These are phyloP conservation scores for Xylaria grammica DNA, from an alignment of 495 filamentous ascomycete species.

Conservation along the genomic window DNA sequence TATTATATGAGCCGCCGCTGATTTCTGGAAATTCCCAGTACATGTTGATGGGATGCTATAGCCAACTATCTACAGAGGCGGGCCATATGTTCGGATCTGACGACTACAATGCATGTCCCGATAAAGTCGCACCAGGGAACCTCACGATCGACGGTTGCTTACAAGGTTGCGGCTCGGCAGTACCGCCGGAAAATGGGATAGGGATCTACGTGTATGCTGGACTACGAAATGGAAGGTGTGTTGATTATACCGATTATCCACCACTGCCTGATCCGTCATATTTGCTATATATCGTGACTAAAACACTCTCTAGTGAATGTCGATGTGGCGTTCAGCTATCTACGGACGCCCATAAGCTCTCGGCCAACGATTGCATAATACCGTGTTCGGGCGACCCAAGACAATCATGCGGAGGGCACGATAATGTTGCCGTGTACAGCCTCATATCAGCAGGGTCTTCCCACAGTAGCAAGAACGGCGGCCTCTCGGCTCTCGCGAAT, in stretches of 20 bases:
- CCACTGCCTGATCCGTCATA: not conserved
- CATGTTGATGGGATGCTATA: slow-evolving; percentile 28
- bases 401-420: slow-evolving; percentile 27
- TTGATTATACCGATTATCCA: not conserved
- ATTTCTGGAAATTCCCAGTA: slow-evolving; percentile 23
- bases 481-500: not conserved
- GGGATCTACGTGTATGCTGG: slow-evolving; percentile 23
- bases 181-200: not conserved
- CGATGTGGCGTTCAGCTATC: slow-evolving; percentile 27
- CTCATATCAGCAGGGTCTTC: slow-evolving; percentile 1
- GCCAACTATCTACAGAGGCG: not conserved
- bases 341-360: slow-evolving; percentile 19
- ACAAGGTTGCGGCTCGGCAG: slow-evolving; percentile 18
- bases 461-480: not conserved
- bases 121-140: slow-evolving; percentile 8
- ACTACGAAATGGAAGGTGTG: slow-evolving; percentile 29
- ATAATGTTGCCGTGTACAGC: slow-evolving; percentile 24
- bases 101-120: slow-evolving; percentile 4
- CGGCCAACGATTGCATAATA: slow-evolving; percentile 22
- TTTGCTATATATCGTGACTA: not conserved
- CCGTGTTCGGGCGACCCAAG: slow-evolving; percentile 26
- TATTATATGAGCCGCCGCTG: slow-evolving; percentile 30
- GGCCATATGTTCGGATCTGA: slow-evolving; percentile 24
- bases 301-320: slow-evolving; percentile 21
- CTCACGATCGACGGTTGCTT: slow-evolving; percentile 27